Evolutionary conservation across 1,284 basidiomycete genomes (phyloP).

Genomic region (Boletus sp.): DNA sequence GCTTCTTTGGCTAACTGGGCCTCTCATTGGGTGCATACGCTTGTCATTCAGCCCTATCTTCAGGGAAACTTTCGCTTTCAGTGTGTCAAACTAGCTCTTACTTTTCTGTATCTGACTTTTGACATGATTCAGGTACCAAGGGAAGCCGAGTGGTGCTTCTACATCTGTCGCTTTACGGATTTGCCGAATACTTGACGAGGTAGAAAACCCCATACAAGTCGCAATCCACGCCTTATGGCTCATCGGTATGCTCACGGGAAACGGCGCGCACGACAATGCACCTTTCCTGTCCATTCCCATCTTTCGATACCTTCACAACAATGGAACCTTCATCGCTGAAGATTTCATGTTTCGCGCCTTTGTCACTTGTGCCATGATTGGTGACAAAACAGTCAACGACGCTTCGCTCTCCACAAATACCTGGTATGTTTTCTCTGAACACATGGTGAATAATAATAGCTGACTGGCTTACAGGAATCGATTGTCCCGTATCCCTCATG

Average conservation of each 20-base stretch:
- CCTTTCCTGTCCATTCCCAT: slow-evolving; percentile 37
- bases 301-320: slow-evolving; percentile 36
- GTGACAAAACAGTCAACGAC: slow-evolving; percentile 63
- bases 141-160: slow-evolving; percentile 4
- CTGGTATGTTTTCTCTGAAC: slow-evolving; percentile 40
- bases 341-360: slow-evolving; percentile 45
- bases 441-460: neutral
- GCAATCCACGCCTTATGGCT: slow-evolving; percentile 54
- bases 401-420: slow-evolving; percentile 46
- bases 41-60: slow-evolving; percentile 32
- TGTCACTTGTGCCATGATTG: slow-evolving; percentile 52
- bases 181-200: slow-evolving; percentile 19
- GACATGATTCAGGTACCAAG: slow-evolving; percentile 27
- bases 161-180: slow-evolving; percentile 26
- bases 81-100: slow-evolving; percentile 23
- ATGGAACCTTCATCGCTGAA: slow-evolving; percentile 34
- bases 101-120: slow-evolving; percentile 6
- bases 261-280: slow-evolving; percentile 7
- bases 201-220: slow-evolving; percentile 39
- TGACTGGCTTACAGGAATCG: slow-evolving; percentile 32
- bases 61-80: slow-evolving; percentile 26
- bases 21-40: slow-evolving; percentile 33
- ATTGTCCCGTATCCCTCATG: slow-evolving; percentile 35
- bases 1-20: slow-evolving; percentile 34
- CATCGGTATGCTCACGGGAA: slow-evolving; percentile 40